Conservation (phyloP, 2,329 filamentous ascomycete genomes). For the Seiridium cupressi region DNA sequence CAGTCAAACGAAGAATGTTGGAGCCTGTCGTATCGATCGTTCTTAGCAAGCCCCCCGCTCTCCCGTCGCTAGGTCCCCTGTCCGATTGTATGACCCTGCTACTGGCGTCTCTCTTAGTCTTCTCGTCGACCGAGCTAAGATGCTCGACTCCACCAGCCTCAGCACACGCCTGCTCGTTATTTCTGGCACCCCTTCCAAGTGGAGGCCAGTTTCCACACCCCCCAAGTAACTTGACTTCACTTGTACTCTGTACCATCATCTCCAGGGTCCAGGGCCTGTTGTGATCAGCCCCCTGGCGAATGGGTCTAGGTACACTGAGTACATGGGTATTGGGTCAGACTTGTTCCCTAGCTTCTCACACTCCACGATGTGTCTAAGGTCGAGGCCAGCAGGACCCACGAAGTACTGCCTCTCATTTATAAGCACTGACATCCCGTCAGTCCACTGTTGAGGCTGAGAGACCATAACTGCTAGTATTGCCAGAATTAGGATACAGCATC, state of each 20-base stretch:
- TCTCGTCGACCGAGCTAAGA: not conserved
- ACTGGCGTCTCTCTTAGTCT: not conserved
- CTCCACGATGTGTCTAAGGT: slow-evolving; percentile 8
- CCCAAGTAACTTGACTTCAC: not conserved
- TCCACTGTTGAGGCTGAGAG: slow-evolving; percentile 11
- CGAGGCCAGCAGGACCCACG: slow-evolving; percentile 4
- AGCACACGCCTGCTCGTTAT: not conserved
- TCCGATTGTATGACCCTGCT: not conserved
- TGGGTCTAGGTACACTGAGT: not conserved
- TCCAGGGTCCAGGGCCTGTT: not conserved
- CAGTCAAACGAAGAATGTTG: slow-evolving; percentile 9
- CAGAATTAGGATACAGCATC: slow-evolving; percentile 11
- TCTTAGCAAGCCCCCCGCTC: slow-evolving; percentile 7
- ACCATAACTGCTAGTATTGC: slow-evolving; percentile 2
- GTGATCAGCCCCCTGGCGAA: not conserved
- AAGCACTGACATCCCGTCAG: slow-evolving; percentile 9
- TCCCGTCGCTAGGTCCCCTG: not conserved
- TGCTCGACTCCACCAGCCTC: slow-evolving; percentile 1
- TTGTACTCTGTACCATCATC: slow-evolving; percentile 8
- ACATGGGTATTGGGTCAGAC: not conserved
- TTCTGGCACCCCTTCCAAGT: not conserved
- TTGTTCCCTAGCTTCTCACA: slow-evolving; percentile 2
- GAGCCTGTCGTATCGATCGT: slow-evolving; percentile 11
- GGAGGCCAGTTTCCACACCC: not conserved
- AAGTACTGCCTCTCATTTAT: slow-evolving; percentile 12